Conservation (phyloP, 148 eudicot species). For the Fallopia convolvulus region DNA sequence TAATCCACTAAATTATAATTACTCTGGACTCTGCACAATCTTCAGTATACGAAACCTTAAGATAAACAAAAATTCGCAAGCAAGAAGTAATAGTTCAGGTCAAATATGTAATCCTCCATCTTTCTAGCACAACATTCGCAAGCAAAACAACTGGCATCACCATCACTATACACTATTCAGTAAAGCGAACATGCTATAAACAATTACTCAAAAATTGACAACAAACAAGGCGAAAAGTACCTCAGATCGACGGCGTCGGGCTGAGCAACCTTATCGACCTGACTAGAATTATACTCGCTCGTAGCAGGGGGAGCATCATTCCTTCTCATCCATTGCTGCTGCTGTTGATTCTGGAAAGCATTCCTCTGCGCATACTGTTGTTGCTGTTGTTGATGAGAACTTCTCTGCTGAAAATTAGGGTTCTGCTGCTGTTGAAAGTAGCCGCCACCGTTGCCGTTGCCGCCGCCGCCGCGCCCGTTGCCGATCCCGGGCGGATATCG, state of each 20-base stretch:
- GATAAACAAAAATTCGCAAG: neutral
- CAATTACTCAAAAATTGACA: neutral
- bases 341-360: conserved; percentile 30
- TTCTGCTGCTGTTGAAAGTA: conserved; percentile 25
- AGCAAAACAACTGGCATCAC: neutral
- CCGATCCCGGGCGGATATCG: conserved; percentile 78
- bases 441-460: conserved; percentile 29
- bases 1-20: neutral
- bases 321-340: conserved; percentile 35
- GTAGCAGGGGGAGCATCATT: conserved; percentile 23
- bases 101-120: neutral
- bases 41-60: neutral
- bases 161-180: neutral
- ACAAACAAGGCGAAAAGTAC: neutral
- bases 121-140: neutral
- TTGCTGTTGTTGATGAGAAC: conserved; percentile 21
- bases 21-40: neutral
- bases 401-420: conserved; percentile 47
- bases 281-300: neutral
- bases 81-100: neutral
- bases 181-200: neutral
- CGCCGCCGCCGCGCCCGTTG: conserved; percentile 40
- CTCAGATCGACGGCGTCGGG: conserved; percentile 12
- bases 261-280: conserved; percentile 3
- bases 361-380: conserved; percentile 33